Base-by-base conservation (phyloP, 108 stramenopile genomes). In the Conticribra weissflogii region DNA sequence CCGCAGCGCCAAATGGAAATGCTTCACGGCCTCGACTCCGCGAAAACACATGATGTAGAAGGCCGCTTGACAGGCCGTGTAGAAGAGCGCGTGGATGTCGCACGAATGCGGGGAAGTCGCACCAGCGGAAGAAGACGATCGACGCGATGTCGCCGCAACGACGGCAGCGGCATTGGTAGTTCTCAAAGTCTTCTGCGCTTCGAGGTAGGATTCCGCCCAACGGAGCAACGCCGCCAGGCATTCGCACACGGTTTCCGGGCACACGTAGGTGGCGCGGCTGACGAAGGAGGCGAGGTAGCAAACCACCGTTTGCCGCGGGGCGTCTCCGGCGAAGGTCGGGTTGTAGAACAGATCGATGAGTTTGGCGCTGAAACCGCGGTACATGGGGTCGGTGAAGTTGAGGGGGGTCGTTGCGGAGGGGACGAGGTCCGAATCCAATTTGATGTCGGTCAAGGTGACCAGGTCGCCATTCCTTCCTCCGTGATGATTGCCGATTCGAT, bases 31-130 rank as follows among this genome's bases (percentile, higher is more conserved):
- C 36, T 94, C 92, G 7, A 59, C 74, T 14, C 96, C 97, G 47
- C 96, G 88, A 69, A 99, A 99, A 82, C 97, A 97, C 93, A 99
- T 89, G 31, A 98, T 87, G 82, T 99, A 99, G 68, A 97, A 97
- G 3, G 93, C 85, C n/a, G 98, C 89, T 72, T 99, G 98, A 58
- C 95, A 96, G 36, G 93, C 84, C 0, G 95, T 97, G 68, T 97
- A 99, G 66, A 98, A 99, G 0, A 98, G 68, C 24, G 81, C 83
- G 74, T 97, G 97, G 9, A 79, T 47, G 15, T 86, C 85, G 63
- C 90, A 82, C 28, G 86, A 84, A 16, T 78, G 69, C 50, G 81
- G 80, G 8, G 78, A 66, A 58, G 82, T 87, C n/a, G 72, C 74
- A 23, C 66, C 73, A 44, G 81, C 70, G 29, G 71, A 46, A 17